Conservation (phyloP, 441 rosid genomes). For the Croton laevigatus region DNA sequence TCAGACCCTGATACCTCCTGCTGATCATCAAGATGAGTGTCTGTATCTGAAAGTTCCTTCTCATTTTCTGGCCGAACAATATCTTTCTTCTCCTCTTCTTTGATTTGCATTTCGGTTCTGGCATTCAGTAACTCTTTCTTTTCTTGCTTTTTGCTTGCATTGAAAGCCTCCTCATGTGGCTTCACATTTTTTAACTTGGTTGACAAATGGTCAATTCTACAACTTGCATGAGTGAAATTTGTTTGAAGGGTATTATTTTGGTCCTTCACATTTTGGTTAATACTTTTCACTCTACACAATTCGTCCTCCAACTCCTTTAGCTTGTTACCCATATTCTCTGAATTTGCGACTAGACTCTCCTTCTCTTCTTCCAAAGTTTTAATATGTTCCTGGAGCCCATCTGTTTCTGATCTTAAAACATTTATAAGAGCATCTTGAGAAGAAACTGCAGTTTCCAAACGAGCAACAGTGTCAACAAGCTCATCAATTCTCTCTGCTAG, state of each 20-base stretch:
- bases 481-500: slow-evolving; percentile 69
- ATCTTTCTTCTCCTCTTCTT: slow-evolving; percentile 27
- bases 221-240: slow-evolving; percentile 50
- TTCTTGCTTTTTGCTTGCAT: slow-evolving; percentile 32
- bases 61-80: slow-evolving; percentile 26
- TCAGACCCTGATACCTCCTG: slow-evolving; percentile 38
- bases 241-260: slow-evolving; percentile 49
- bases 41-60: slow-evolving; percentile 35
- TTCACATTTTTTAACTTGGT: slow-evolving; percentile 50
- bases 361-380: slow-evolving; percentile 57
- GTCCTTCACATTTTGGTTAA: slow-evolving; percentile 43
- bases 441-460: slow-evolving; percentile 49
- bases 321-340: slow-evolving; percentile 39
- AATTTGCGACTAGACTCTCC: slow-evolving; percentile 41
- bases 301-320: slow-evolving; percentile 60
- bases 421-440: slow-evolving; percentile 61
- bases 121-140: slow-evolving; percentile 17
- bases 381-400: slow-evolving; percentile 47
- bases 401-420: slow-evolving; percentile 54
- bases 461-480: slow-evolving; percentile 64
- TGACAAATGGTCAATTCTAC: slow-evolving; percentile 45
- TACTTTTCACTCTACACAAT: slow-evolving; percentile 41
- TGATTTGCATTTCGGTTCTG: slow-evolving; percentile 18
- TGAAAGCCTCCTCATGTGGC: slow-evolving; percentile 45
- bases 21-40: slow-evolving; percentile 36